Evolutionary conservation across 176 grass and related monocot genomes (phyloP).

Genomic region (Urochloa ruziziensis): DNA sequence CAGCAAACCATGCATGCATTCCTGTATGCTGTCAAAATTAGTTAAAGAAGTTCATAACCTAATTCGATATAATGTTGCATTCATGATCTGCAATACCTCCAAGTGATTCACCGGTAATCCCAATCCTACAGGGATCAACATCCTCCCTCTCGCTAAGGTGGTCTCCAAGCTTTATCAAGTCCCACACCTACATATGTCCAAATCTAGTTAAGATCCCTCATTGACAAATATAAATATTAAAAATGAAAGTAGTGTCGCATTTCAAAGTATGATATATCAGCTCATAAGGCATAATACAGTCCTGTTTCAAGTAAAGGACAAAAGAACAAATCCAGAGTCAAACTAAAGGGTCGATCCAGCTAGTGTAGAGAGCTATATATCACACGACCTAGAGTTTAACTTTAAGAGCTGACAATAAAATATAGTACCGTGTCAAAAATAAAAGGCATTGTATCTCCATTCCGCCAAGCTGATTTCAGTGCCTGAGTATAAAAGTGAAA

Average conservation of each 20-base stretch:
- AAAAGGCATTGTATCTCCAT: constrained; percentile 86
- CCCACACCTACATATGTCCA: constrained; percentile 69
- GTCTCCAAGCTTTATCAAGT: constrained; percentile 92
- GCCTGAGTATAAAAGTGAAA: constrained; percentile 48
- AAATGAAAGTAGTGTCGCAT: background rate
- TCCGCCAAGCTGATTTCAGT: constrained; percentile 76
- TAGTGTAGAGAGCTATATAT: background rate
- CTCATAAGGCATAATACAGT: background rate
- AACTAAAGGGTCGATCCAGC: background rate
- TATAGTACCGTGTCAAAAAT: constrained; percentile 90
- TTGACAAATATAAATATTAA: background rate
- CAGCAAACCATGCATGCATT: constrained; percentile 98
- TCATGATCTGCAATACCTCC: constrained; percentile 55
- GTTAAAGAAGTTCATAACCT: background rate
- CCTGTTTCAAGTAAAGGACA: background rate
- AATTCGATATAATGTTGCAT: constrained; percentile 21
- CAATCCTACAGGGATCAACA: constrained; percentile 69
- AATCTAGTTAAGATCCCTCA: background rate
- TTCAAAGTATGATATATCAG: constrained; percentile 7
- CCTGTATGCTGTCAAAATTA: constrained; percentile 47
- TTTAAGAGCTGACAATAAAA: constrained; percentile 12
- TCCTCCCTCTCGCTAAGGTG: constrained; percentile 74
- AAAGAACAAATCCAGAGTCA: constrained; percentile 3
- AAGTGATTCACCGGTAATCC: constrained; percentile 96
- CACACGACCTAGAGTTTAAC: background rate